phyloP scores from a whole-genome alignment of 495 filamentous ascomycete species.

The Sabuloglossum arenarium region DNA sequence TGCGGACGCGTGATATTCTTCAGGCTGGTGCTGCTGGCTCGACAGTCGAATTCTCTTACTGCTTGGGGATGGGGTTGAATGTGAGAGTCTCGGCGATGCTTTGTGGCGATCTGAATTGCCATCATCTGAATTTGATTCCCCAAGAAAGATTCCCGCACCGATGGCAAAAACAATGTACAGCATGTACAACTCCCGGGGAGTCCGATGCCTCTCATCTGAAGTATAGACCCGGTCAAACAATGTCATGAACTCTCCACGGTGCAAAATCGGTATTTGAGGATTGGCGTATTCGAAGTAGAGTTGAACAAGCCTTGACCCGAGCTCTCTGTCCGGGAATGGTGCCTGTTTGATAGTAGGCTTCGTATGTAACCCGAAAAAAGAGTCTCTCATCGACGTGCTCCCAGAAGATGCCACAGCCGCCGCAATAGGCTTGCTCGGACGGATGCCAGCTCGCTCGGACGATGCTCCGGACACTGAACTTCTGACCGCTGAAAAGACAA shows the following conservation, averaged over 20 bases:
- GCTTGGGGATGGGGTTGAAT: slow-evolving; percentile 14
- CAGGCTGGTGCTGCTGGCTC: slow-evolving; percentile 60
- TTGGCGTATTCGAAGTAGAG: slow-evolving; percentile 94
- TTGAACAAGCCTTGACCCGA: slow-evolving; percentile 49
- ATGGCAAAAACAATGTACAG: slow-evolving; percentile 98
- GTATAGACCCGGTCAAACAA: slow-evolving; percentile 64
- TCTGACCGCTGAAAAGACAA: slow-evolving; percentile 88
- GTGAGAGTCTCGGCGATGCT: slow-evolving; percentile 7
- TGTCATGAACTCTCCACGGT: slow-evolving; percentile 67
- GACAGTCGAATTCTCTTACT: slow-evolving; percentile 30
- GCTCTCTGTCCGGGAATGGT: slow-evolving; percentile 54
- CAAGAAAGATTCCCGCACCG: slow-evolving; percentile 79
- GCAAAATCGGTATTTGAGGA: slow-evolving; percentile 82
- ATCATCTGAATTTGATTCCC: slow-evolving; percentile 27
- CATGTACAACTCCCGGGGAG: slow-evolving; percentile 70
- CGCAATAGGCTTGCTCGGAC: slow-evolving; percentile 22
- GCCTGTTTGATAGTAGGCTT: slow-evolving; percentile 72
- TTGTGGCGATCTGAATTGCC: slow-evolving; percentile 11
- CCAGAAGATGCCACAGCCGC: slow-evolving; percentile 18
- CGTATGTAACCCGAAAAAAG: slow-evolving; percentile 84
- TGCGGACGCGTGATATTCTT: slow-evolving; percentile 90
- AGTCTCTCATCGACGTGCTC: slow-evolving; percentile 64
- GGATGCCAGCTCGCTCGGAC: slow-evolving; percentile 35
- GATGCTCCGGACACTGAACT: slow-evolving; percentile 39
- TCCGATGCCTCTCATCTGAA: slow-evolving; percentile 42